phyloP scores from a whole-genome alignment of 768 basidiomycete species.

The Rossbeevera mucosa region DNA sequence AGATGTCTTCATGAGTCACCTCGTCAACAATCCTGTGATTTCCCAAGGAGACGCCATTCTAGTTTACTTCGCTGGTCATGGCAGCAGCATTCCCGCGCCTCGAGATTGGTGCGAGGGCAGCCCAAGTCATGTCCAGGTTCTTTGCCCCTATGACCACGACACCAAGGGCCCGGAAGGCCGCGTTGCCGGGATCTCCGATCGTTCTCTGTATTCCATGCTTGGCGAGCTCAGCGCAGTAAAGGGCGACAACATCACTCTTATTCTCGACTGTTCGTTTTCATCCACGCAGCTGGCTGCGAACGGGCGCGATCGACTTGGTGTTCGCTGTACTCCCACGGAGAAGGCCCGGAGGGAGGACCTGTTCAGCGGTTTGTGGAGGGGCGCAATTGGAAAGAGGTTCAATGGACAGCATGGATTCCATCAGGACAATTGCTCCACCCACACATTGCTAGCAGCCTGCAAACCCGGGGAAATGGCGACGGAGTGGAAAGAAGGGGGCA shows the following conservation, averaged over 20 bases:
- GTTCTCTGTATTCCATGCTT: slow-evolving; percentile 60
- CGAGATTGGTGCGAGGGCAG: slow-evolving; percentile 52
- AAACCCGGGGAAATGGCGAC: slow-evolving; percentile 48
- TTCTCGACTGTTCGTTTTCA: slow-evolving; percentile 64
- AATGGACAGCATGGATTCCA: slow-evolving; percentile 42
- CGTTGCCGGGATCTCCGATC: slow-evolving; percentile 62
- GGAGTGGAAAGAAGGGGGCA: slow-evolving; percentile 61
- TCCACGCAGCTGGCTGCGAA: slow-evolving; percentile 36
- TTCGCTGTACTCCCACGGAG: slow-evolving; percentile 58
- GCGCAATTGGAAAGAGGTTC: slow-evolving; percentile 36
- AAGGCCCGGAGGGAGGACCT: slow-evolving; percentile 54
- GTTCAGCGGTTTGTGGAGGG: slow-evolving; percentile 51
- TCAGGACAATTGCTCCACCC: slow-evolving; percentile 36
- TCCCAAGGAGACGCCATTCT: slow-evolving; percentile 59
- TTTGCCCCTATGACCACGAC: slow-evolving; percentile 67
- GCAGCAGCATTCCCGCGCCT: slow-evolving; percentile 54
- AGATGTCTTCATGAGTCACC: slow-evolving; percentile 54
- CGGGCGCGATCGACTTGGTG: slow-evolving; percentile 42
- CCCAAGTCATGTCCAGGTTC: slow-evolving; percentile 45
- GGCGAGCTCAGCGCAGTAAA: slow-evolving; percentile 50
- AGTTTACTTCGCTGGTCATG: slow-evolving; percentile 74
- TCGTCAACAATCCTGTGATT: slow-evolving; percentile 58
- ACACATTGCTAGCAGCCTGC: slow-evolving; percentile 58
- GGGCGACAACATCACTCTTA: slow-evolving; percentile 65
- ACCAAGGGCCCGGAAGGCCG: slow-evolving; percentile 43